Evolutionary conservation across 179 eudicot species (phyloP), one percentile per base, ranked within the genome.

Genomic region (Silene vulgaris): DNA sequence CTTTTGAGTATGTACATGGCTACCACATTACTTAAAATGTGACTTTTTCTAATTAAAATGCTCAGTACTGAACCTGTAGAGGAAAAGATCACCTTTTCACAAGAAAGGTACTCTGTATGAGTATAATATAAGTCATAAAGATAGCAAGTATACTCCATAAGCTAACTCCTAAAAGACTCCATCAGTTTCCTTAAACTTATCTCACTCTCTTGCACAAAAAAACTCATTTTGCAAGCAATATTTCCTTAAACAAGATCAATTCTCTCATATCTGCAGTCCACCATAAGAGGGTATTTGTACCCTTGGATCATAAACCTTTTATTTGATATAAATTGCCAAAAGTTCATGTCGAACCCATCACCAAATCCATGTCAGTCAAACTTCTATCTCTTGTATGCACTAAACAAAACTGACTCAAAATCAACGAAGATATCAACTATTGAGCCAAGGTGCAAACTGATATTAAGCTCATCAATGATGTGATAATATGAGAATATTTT

Each of bases 381-480:
- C 48, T 14, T 45, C 71, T 28, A 28, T n/a, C 5, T 13, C 69
- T 65, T 5, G 40, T 21, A 19, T 8, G 73, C 3, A 8, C 73
- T 20, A 43, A 19, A 45, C 30, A 69, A 69, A 4, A 45, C 16
- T n/a, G 23, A 69, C 17, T 48, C 26, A 43, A 23, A 69, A 45
- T 12, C 23, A 17, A 69, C 19, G 8, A 40, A 17, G 32, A 69
- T 69, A 69, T 16, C 6, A 65, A 45, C 37, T 69, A 40, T 8
- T 69, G 60, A 48, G 9, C 23, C 59, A 69, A 21, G 60, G 35
- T 69, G 54, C 16, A 40, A 68, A 65, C 52, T 67, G 26, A 67
- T 67, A 35, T 67, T 40, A 45, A 11, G 32, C 57, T 40, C 13
- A 69, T 45, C 30, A 21, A 45, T 45, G 43, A 45, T 16, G 19